A percentile compares a stretch with the other conserved stretches of the same genome.
Evolutionary conservation across 129 eudicot species (phyloP).

Genomic region (Helianthus annuus): DNA sequence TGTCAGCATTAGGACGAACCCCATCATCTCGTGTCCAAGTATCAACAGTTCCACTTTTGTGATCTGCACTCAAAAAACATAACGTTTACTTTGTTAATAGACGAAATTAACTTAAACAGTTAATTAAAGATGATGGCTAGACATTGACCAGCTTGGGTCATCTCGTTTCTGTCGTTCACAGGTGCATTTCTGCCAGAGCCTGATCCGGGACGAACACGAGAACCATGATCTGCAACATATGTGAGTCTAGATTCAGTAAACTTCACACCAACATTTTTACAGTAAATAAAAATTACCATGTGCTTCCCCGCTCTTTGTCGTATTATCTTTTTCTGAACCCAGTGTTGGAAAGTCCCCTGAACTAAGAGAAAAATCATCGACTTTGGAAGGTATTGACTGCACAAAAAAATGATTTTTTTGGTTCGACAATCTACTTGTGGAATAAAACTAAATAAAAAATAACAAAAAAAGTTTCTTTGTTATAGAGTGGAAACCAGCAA

Average conservation of each 20-base stretch:
- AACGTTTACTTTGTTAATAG: constrained; percentile 13
- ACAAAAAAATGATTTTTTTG: constrained; percentile 19
- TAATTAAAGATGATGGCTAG: background rate
- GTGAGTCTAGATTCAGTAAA: constrained; percentile 20
- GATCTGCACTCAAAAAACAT: constrained; percentile 42
- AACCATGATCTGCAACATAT: constrained; percentile 48
- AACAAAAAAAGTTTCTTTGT: constrained; percentile 6
- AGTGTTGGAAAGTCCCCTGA: constrained; percentile 95
- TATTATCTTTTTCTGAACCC: constrained; percentile 70
- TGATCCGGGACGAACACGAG: constrained; percentile 65
- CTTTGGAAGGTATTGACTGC: constrained; percentile 61
- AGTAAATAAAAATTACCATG: constrained; percentile 53
- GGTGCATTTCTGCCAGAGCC: constrained; percentile 56
- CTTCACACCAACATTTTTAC: background rate
- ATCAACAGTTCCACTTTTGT: constrained; percentile 46
- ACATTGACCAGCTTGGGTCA: constrained; percentile 51
- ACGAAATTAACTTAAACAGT: background rate
- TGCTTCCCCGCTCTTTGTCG: constrained; percentile 44
- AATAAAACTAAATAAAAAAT: background rate
- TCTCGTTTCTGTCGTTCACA: constrained; percentile 32
- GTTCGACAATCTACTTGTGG: background rate
- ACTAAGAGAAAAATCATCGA: constrained; percentile 70
- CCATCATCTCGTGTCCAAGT: constrained; percentile 81
- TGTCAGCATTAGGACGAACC: constrained; percentile 56
- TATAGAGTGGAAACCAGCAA: background rate